Conservation (phyloP, 306 rosid species). For the Canavalia ensiformis region DNA sequence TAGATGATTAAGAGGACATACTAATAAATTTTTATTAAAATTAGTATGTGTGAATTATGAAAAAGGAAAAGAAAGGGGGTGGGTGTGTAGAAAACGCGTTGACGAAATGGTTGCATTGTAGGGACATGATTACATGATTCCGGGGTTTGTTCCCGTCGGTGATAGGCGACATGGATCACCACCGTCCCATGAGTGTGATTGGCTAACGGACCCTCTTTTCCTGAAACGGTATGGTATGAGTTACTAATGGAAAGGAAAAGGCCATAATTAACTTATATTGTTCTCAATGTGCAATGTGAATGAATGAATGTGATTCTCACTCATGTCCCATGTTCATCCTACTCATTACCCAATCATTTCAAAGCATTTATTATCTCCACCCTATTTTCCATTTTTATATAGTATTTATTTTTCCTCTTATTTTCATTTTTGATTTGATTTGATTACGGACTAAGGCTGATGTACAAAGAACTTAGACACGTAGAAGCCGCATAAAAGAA, state of each 20-base stretch:
- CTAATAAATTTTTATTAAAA: neutral
- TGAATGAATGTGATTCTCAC: neutral
- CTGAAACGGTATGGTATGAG: neutral
- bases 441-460: no score
- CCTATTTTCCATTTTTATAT: neutral
- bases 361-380: conserved; percentile 20
- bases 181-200: conserved; percentile 23
- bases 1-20: no score
- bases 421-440: neutral
- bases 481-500: no score
- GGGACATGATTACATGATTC: no score
- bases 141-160: neutral
- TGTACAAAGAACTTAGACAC: no score
- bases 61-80: neutral
- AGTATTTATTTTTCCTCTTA: no score
- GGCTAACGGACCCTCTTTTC: conserved; percentile 11
- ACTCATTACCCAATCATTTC: conserved; percentile 42
- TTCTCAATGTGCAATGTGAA: neutral
- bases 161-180: conserved; percentile 37
- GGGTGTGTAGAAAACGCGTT: conserved; percentile 31
- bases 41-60: neutral
- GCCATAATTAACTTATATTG: neutral
- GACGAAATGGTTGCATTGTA: neutral
- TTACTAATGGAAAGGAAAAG: neutral
- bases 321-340: neutral